These are phyloP conservation scores for Fraxinus nigra DNA, from an alignment of 305 asterid species.

Conservation along the genomic window DNA sequence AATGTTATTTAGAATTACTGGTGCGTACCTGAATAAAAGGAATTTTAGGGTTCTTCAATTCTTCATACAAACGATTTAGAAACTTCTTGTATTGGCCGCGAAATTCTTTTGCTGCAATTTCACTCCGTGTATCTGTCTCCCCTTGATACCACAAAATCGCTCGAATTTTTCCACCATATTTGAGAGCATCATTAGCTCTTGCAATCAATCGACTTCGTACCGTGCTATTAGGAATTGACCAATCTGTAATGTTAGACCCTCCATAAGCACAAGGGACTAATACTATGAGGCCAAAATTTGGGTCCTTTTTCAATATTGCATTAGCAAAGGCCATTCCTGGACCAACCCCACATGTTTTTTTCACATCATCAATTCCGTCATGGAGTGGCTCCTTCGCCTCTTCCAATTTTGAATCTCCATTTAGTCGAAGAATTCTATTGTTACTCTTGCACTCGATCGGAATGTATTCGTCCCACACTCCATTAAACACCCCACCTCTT, in stretches of 20 bases:
- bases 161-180: constrained; percentile 28
- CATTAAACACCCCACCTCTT: constrained; percentile 27
- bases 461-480: constrained; percentile 29
- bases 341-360: constrained; percentile 39
- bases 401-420: constrained; percentile 21
- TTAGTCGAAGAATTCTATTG: constrained; percentile 29
- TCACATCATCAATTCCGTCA: constrained; percentile 38
- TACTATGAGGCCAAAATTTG: constrained; percentile 30
- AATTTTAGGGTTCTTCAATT: constrained; percentile 24
- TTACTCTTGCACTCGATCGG: constrained; percentile 29
- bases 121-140: constrained; percentile 32
- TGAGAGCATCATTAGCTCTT: constrained; percentile 28
- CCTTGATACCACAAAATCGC: constrained; percentile 54
- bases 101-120: constrained; percentile 9
- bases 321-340: constrained; percentile 53
- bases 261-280: constrained; percentile 49
- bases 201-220: not conserved
- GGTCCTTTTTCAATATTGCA: constrained; percentile 20
- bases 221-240: constrained; percentile 16
- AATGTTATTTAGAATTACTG: too few species aligned
- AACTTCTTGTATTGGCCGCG: constrained; percentile 18
- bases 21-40: constrained; percentile 30
- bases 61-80: constrained; percentile 23
- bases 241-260: constrained; percentile 31
- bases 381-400: constrained; percentile 45